Evolutionary conservation across 106 monocot genomes (phyloP), one percentile per base, ranked within the genome.

Genomic region (Platanthera guangdongensis): DNA sequence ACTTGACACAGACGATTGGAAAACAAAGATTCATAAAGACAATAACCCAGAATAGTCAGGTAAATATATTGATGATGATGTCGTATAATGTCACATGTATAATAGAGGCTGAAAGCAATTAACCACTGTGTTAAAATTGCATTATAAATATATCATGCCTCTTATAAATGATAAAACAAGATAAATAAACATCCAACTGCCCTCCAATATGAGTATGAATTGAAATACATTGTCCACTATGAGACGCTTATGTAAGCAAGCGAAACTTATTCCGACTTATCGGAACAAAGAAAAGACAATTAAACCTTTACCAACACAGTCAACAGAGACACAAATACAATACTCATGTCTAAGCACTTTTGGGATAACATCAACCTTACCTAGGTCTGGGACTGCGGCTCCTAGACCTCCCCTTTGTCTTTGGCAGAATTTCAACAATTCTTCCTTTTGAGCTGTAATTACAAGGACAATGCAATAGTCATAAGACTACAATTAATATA

Each of bases 361-460:
- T 11, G 9, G 18, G 32, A 65, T 30, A 65, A 32, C 25, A 60
- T 25, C 12, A 65, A 30, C 30, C 73, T 57, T 78, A 90, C 90
- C 88, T 86, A 55, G 78, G 80, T 62, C 81, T 86, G 11, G 93
- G 93, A 63, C 93, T 93, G 53, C 86, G 90, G 76, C 94, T 94
- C 78, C 90, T 86, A 5, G 88, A 88, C 60, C 84, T 87, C 0
- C 82, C 88, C 77, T 28, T 90, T 71, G 82, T 52, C 78, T 65
- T 83, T 10, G 81, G 69, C 25, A 90, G 30, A 49, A 4, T 76
- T 78, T 94, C 94, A 28, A 88, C 79, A 57, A 90, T 80, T 74
- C 86, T 90, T 79, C 94, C 94, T 75, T 88, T 88, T 0, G 80
- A 80, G 63, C 90, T 94, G 78, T 47, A 83, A 69, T 71, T 47